Conservation (phyloP, 202 grass and related monocot genomes). For the Schoenoplectus triqueter region DNA sequence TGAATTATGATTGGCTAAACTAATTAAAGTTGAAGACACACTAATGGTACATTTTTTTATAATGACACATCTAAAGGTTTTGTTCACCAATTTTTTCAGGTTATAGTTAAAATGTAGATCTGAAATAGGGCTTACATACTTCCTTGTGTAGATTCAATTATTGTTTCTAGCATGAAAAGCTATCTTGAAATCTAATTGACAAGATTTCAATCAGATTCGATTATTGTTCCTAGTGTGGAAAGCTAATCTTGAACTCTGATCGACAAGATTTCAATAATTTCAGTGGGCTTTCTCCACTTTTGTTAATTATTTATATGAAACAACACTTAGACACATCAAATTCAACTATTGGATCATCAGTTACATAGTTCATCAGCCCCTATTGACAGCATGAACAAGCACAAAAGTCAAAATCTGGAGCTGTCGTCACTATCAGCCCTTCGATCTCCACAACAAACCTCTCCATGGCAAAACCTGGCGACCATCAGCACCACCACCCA, state of each 20-base stretch:
- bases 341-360: not conserved
- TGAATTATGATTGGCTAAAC: constrained; percentile 3
- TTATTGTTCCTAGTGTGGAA: not conserved
- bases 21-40: not conserved
- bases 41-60: not conserved
- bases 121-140: not conserved
- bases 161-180: not conserved
- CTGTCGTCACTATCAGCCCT: not conserved
- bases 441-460: constrained; percentile 49
- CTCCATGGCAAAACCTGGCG: constrained; percentile 54
- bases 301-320: not conserved
- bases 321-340: not conserved
- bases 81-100: not conserved
- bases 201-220: not conserved
- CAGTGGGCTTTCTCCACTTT: too few relatives aligned
- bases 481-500: constrained; percentile 41
- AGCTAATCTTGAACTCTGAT: not conserved
- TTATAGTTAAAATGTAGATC: not conserved
- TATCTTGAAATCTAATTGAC: too few relatives aligned
- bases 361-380: not conserved
- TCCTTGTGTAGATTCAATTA: constrained; percentile 12
- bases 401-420: not conserved
- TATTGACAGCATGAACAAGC: not conserved
- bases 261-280: not conserved
- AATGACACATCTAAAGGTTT: constrained; percentile 3